Evolutionary conservation across 1,284 basidiomycete species (phyloP), one percentile per base, ranked within the genome.

Genomic region (Microbotryum intermedium): DNA sequence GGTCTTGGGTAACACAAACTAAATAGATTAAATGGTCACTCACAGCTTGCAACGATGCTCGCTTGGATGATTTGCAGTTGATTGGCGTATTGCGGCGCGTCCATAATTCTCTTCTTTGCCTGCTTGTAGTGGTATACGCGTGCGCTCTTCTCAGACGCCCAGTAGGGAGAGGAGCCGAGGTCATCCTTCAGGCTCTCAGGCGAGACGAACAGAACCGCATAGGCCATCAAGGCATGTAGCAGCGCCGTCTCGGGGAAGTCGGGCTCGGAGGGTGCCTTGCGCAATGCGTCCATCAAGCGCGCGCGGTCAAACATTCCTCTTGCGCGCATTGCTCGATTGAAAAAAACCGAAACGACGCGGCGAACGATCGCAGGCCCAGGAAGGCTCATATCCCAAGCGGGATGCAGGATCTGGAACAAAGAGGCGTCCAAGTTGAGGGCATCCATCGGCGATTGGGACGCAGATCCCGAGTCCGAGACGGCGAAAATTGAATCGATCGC

Each of bases 161-260:
- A 68, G 45, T 68, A 68, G 52, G 28, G 21, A n/a, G 53, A 11
- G 23, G 26, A 29, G 18, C 21, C 42, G 28, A 44, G 30, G 8
- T 42, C 58, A 0, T 29, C 49, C 11, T 42, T 56, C 26, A 67
- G 47, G 20, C 52, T 39, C 18, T 64, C 61, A 0, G 43, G 50
- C 25, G 57, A 53, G 26, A 68, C 64, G 46, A 43, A 56, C 34
- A 52, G 29, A 5, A 53, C 48, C 10, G 42, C 61, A 48, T 58
- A 65, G 5, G 61, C 66, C 54, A 61, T 63, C 34, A 68, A 61
- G 23, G 66, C 58, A 29, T 68, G 66, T n/a, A 65, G 34, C 39
- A 68, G 46, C 26, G 59, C 64, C 34, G 60, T 59, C 21, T 66
- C 58, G 8, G 64, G 64, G 59, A 64, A 68, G 21, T 50, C 34